Evolutionary conservation across 106 monocot genomes (phyloP), one percentile per base, ranked within the genome.

Genomic region (Xerophyta viscosa): DNA sequence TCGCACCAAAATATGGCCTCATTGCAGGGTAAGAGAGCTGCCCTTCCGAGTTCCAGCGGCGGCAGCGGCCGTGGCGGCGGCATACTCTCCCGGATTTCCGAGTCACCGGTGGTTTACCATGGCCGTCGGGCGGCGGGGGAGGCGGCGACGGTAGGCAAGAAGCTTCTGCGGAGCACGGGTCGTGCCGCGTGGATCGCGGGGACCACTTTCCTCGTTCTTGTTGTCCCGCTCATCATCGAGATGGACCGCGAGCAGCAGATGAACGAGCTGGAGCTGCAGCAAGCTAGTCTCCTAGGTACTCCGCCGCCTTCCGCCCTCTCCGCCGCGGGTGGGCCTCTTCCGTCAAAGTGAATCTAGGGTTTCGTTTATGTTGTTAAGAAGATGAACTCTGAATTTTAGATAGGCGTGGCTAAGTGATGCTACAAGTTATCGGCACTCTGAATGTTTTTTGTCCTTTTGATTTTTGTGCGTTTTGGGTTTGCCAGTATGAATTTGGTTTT

Each of bases 201-300:
- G 1, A 91, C 91, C 25, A 85, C 91, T 8, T 85, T 85, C 69
- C 75, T 91, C 21, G 24, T 91, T 29, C 81, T 91, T 17, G 77
- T 70, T 6, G 75, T 91, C 20, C 91, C 91, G 20, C 81, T 91
- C 41, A 81, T 91, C 33, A 72, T 85, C 48, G 85, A 72, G 75
- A 84, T 81, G 91, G 84, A 85, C 37, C 77, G 78, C 10, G 91
- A 91, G 52, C 78, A 85, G 41, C 80, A 91, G 80, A 15, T 84
- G 68, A 74, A 53, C 54, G 84, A 80, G 42, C 64, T 77, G 39
- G 84, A 90, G 77, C 18, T 77, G 29, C 80, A 90, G 77, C 84
- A 84, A 74, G 84, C 80, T 42, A 80, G 65, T 67, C 60, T 90
- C 47, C 77, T 90, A 20, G 90, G 90, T 12, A 63, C 70, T 0